Base-by-base conservation (phyloP, 176 grass and related monocot genomes). In the Oryza brachyantha region DNA sequence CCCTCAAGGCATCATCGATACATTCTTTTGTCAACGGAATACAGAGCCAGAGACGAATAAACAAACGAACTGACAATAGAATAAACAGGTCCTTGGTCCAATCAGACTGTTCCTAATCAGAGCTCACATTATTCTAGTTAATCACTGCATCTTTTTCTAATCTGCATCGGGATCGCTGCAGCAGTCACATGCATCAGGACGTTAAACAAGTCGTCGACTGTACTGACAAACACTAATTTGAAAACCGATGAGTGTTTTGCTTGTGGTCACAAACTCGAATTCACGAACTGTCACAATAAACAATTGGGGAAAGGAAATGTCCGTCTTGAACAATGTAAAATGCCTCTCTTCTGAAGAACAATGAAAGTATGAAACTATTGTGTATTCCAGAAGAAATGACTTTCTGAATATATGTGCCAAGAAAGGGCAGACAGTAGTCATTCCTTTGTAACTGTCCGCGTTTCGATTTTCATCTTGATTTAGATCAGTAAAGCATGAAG, bases 161-260 rank as follows among this genome's bases (percentile, higher is more conserved):
- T 61, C 38, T 10, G 69, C 86, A 63, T 88, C 76, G 86, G 76
- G 81, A 84, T 80, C 42, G 70, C 64, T 70, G 81, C 86, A n/a
- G 38, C 5, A 7, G 16, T 75, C 70, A 83, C 81, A 84, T 88
- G 86, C 86, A 70, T 16, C 81, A 21, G 10, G 25, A 36, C 31
- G 41, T 69, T 42, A 63, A 79, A 75, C 62, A 74, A 64, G 52
- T 54, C 57, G 52, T 42, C 75, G 73, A 64, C 76, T 61, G 24
- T 37, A 70, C 58, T 24, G 52, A 57, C 52, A 57, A 43, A 1
- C 43, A 39, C 69, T 27, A 55, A 68, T 77, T 48, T 67, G 73
- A 37, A 76, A 66, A 38, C 5, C 2, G 21, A 57, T 22, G 46
- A 21, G 21, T 55, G 3, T 57, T 57, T n/a, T 66, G 21, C 21